A percentile compares a stretch with the other conserved stretches of the same genome.
phyloP scores from a whole-genome alignment of 2,329 filamentous ascomycete genomes.

The Penicillium sp. region DNA sequence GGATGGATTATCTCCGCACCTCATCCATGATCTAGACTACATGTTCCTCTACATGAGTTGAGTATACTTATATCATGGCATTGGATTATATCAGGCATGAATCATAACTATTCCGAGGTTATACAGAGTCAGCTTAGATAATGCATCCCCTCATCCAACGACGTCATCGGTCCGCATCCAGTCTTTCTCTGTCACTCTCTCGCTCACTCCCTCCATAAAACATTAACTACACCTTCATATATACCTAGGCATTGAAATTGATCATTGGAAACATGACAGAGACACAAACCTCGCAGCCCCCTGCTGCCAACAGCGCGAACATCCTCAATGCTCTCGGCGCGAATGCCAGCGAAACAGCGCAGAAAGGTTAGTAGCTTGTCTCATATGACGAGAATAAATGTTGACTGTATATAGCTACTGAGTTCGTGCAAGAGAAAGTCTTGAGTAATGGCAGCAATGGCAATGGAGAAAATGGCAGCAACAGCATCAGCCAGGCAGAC shows the following conservation, averaged over 20 bases:
- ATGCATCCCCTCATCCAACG: neutral
- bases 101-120: neutral
- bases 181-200: neutral
- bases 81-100: neutral
- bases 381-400: neutral
- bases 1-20: neutral
- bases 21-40: too few species aligned
- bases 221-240: neutral
- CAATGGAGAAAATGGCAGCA: neutral
- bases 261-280: neutral
- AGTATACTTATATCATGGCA: neutral
- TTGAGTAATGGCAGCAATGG: neutral
- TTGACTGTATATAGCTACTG: neutral
- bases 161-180: neutral
- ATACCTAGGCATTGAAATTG: neutral
- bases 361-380: neutral
- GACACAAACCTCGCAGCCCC: neutral
- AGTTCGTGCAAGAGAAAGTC: conserved; percentile 6
- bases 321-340: conserved; percentile 3
- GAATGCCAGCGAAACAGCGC: neutral
- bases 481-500: neutral
- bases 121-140: neutral
- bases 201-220: too few species aligned
- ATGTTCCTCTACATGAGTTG: neutral
- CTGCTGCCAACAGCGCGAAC: conserved; percentile 1